Conservation (phyloP, 441 rosid species). For the Erodium moschatum region DNA sequence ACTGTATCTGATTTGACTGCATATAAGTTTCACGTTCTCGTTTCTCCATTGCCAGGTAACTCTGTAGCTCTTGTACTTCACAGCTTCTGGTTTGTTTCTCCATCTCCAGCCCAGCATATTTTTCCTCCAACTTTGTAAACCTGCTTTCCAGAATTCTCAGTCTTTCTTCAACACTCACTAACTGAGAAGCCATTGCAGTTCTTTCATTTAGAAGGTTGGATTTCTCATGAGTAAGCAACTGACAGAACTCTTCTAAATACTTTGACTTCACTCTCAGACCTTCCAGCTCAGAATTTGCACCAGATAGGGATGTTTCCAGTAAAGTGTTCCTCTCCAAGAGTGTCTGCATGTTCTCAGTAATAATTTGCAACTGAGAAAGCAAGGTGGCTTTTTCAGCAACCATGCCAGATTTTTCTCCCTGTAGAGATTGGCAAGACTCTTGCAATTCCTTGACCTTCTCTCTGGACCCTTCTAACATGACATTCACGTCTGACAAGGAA, state of each 20-base stretch:
- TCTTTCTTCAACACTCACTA: conserved; percentile 45
- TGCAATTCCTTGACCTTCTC: conserved; percentile 42
- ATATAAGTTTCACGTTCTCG: conserved; percentile 45
- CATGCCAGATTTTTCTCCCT: conserved; percentile 47
- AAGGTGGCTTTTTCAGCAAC: conserved; percentile 44
- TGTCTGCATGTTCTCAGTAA: conserved; percentile 57
- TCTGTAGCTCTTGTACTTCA: conserved; percentile 51
- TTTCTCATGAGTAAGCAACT: conserved; percentile 48
- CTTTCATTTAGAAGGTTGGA: conserved; percentile 42
- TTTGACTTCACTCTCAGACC: conserved; percentile 53
- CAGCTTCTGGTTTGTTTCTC: conserved; percentile 38
- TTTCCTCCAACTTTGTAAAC: conserved; percentile 46
- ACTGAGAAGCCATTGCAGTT: conserved; percentile 36
- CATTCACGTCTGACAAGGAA: conserved; percentile 42
- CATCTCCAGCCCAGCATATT: conserved; percentile 35
- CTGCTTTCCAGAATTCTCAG: conserved; percentile 57
- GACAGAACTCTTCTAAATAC: conserved; percentile 51
- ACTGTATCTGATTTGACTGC: conserved; percentile 51
- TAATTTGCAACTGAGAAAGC: conserved; percentile 70
- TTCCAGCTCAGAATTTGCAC: conserved; percentile 54
- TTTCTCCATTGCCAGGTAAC: conserved; percentile 53
- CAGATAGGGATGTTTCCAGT: conserved; percentile 44
- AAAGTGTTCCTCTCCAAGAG: conserved; percentile 46
- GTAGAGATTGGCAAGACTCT: conserved; percentile 52
- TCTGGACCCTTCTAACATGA: conserved; percentile 36